Evolutionary conservation across 169 alveolate genomes (phyloP).

Genomic region (Plasmodium vivax): DNA sequence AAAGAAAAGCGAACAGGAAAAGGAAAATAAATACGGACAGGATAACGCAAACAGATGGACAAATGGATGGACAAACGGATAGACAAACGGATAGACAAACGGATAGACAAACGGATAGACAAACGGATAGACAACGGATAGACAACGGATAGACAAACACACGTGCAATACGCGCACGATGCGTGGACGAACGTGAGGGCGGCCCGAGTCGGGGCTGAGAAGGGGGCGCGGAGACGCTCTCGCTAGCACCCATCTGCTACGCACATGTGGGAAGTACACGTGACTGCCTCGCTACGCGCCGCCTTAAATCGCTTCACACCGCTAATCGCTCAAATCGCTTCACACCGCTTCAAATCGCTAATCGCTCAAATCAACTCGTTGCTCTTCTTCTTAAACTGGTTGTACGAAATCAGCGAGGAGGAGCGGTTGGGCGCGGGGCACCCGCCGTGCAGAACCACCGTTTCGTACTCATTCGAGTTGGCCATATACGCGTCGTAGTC

Average conservation of each 20-base stretch:
- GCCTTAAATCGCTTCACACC: not conserved
- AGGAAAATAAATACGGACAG: not conserved
- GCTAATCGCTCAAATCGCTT: not conserved
- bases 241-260: no score
- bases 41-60: not conserved
- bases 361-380: slow-evolving; percentile 12
- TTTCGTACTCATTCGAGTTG: slow-evolving; percentile 43
- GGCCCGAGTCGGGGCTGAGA: no score
- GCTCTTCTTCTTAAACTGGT: slow-evolving; percentile 12
- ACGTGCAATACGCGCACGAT: not conserved
- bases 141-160: not conserved
- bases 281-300: not conserved
- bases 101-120: not conserved
- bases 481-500: slow-evolving; percentile 32
- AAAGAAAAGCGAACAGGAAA: not conserved
- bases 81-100: not conserved
- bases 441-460: slow-evolving; percentile 63
- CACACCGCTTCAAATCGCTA: not conserved
- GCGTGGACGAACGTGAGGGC: no score
- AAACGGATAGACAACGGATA: not conserved
- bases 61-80: not conserved
- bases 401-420: slow-evolving; percentile 18
- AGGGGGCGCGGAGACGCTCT: no score
- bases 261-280: no score
- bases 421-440: slow-evolving; percentile 9